Conservation (phyloP, 441 rosid genomes). For the Gossypium schwendimanii region DNA sequence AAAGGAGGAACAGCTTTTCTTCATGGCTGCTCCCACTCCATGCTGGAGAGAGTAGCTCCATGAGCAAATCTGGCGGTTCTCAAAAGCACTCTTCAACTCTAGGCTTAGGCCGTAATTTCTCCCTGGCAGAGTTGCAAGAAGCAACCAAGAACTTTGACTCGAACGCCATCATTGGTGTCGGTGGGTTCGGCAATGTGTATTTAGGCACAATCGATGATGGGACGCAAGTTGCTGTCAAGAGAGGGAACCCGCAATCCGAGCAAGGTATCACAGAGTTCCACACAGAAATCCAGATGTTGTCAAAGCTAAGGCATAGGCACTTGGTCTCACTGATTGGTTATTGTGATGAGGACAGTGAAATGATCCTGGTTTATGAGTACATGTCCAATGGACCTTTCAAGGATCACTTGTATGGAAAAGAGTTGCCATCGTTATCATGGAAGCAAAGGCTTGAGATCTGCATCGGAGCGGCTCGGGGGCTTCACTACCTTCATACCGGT, state of each 20-base stretch:
- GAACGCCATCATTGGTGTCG: slow-evolving; percentile 62
- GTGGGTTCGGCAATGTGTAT: slow-evolving; percentile 88
- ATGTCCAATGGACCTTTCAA: slow-evolving; percentile 84
- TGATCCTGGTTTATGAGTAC: slow-evolving; percentile 87
- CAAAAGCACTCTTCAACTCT: slow-evolving; percentile 51
- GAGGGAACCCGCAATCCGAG: slow-evolving; percentile 90
- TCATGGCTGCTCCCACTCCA: slow-evolving; percentile 85
- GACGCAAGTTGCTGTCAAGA: slow-evolving; percentile 77
- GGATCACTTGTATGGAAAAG: slow-evolving; percentile 77
- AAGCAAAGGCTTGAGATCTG: slow-evolving; percentile 76
- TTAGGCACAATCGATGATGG: slow-evolving; percentile 58
- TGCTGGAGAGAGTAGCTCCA: slow-evolving; percentile 56
- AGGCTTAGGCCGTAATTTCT: slow-evolving; percentile 74
- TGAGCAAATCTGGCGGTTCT: slow-evolving; percentile 61
- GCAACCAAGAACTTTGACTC: slow-evolving; percentile 73
- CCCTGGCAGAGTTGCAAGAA: slow-evolving; percentile 65
- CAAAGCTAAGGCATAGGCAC: slow-evolving; percentile 85
- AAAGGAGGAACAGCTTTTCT: slow-evolving; percentile 72
- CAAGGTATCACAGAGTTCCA: slow-evolving; percentile 84
- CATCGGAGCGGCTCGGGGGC: slow-evolving; percentile 77
- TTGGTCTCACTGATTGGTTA: slow-evolving; percentile 82
- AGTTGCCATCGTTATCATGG: slow-evolving; percentile 59
- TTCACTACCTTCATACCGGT: slow-evolving; percentile 83
- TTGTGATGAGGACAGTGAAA: slow-evolving; percentile 75
- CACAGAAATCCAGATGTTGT: slow-evolving; percentile 86